These are phyloP conservation scores for Pseudonitzschia pungens DNA, from an alignment of 108 stramenopile genomes.

Conservation along the genomic window DNA sequence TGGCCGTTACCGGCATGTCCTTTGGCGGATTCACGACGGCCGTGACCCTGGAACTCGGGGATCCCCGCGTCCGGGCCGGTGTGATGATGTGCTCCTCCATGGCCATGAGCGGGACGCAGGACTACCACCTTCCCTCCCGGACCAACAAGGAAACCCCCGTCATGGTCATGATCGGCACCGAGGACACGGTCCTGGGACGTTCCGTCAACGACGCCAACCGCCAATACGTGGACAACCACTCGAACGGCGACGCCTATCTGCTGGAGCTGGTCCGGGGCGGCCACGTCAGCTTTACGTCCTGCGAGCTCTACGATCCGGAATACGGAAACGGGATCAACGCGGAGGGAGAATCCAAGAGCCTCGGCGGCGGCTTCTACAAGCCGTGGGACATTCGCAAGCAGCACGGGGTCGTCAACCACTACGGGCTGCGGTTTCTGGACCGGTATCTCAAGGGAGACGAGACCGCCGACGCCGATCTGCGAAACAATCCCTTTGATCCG, in stretches of 20 bases:
- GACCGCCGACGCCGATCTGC: neutral
- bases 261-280: conserved; percentile 11
- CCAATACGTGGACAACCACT: conserved; percentile 2
- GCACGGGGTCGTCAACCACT: conserved; percentile 6
- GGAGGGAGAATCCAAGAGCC: neutral
- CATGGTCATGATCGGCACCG: conserved; percentile 9
- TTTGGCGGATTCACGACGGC: conserved; percentile 12
- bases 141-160: conserved; percentile 7
- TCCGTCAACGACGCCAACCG: neutral
- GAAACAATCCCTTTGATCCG: neutral
- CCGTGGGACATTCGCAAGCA: conserved; percentile 3
- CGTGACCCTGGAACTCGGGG: neutral
- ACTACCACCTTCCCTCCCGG: neutral
- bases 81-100: conserved; percentile 2
- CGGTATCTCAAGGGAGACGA: neutral
- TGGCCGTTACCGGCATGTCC: conserved; percentile 12
- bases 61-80: neutral
- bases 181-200: conserved; percentile 4
- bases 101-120: neutral
- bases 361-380: neutral
- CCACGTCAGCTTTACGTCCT: conserved; percentile 16
- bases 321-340: conserved; percentile 15
- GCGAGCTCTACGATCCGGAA: conserved; percentile 11
- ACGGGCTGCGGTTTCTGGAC: conserved; percentile 4
- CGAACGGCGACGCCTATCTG: neutral